These are phyloP conservation scores for Tylopilus sp. DNA, from an alignment of 1,284 basidiomycete species.

Conservation along the genomic window DNA sequence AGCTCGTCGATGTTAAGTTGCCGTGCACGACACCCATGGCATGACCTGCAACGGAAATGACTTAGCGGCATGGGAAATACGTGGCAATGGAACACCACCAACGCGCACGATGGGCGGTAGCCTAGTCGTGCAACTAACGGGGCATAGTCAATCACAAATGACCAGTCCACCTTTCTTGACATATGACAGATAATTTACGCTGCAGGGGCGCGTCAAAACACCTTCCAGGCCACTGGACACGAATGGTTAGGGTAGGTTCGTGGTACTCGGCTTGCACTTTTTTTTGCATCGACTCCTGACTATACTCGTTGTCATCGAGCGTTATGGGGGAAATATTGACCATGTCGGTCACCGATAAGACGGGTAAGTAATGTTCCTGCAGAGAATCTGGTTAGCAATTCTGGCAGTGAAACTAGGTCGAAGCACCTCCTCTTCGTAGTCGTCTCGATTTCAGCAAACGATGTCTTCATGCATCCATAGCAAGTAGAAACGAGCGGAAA, in stretches of 20 bases:
- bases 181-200: conserved; percentile 1
- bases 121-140: conserved; percentile 9
- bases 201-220: not conserved
- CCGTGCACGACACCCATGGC: conserved; percentile 1
- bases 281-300: not conserved
- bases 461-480: not conserved
- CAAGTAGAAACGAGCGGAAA: no score
- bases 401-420: not conserved
- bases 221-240: not conserved
- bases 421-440: conserved; percentile 3
- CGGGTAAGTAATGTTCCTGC: not conserved
- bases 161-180: not conserved
- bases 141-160: not conserved
- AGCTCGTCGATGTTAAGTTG: conserved; percentile 9
- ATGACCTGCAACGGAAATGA: not conserved
- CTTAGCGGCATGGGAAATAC: not conserved
- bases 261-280: no score
- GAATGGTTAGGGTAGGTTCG: no score
- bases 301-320: not conserved
- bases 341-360: not conserved
- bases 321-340: no score
- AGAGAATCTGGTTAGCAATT: not conserved
- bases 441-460: not conserved
- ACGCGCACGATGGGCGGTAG: conserved; percentile 1
- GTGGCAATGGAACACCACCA: not conserved